phyloP scores from a whole-genome alignment of 768 basidiomycete species.

The Trametes sanguinea region DNA sequence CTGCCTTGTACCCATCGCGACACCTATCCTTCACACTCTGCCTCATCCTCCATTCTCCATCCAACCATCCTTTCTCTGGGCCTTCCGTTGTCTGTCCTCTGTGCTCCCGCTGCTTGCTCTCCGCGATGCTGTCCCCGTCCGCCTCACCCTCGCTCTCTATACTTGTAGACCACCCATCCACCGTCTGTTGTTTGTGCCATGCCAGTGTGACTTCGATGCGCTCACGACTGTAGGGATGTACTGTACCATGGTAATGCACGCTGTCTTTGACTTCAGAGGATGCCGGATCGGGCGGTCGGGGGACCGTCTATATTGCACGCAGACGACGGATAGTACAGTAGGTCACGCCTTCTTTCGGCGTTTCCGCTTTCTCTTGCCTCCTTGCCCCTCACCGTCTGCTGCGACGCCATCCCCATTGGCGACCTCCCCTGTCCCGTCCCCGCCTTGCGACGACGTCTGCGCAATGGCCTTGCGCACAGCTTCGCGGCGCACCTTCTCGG shows the following conservation, averaged over 20 bases:
- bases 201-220: neutral
- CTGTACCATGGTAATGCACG: slow-evolving; percentile 6
- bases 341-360: slow-evolving; percentile 8
- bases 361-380: slow-evolving; percentile 3
- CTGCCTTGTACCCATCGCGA: neutral
- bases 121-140: neutral
- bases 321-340: neutral
- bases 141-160: slow-evolving; percentile 5
- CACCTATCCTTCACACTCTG: neutral
- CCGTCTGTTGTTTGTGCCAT: neutral
- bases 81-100: neutral
- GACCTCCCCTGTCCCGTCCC: neutral
- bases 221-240: slow-evolving; percentile 4
- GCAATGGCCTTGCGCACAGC: slow-evolving; percentile 55
- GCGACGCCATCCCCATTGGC: neutral
- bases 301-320: no score
- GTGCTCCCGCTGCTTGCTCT: neutral
- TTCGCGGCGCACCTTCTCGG: slow-evolving; percentile 64
- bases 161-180: neutral
- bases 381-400: neutral
- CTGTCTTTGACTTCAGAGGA: neutral
- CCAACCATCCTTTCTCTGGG: neutral
- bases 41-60: neutral
- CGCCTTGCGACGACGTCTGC: neutral
- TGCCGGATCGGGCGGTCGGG: no score